Evolutionary conservation across 495 filamentous ascomycete genomes (phyloP), one percentile per base, ranked within the genome.

Genomic region (Podospora fimiseda): DNA sequence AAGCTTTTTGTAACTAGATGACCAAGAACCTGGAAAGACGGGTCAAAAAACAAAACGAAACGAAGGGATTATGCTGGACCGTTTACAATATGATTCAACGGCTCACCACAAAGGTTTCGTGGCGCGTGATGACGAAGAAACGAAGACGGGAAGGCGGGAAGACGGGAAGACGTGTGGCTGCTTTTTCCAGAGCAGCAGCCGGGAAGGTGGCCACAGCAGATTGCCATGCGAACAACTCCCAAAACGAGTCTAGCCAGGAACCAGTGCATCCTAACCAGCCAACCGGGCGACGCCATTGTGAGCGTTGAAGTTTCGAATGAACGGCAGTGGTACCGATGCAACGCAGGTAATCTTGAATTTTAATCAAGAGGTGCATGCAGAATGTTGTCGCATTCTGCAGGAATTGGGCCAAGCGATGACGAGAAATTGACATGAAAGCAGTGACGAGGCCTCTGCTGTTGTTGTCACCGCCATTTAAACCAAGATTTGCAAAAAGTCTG

Each of bases 201-300:
- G 20, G 16, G 16, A 9, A 23, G 37, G 14, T n/a, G n/a, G n/a
- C n/a, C n/a, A 30, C 13, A n/a, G 45, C 27, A 24, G 14, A 2
- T 15, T 18, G 36, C n/a, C 45, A 8, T 48, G n/a, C 24, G 33
- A 18, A 5, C 9, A 37, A 15, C 43, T 20, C 13, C 51, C 52
- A 24, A 37, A 48, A 21, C 9, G 16, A 38, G 45, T 33, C 22
- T 54, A 54, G 52, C 42, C 44, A 48, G 52, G 44, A 5, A 48
- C 52, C 43, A 11, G 27, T 11, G 27, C 27, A 33, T 33, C 27
- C 27, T 11, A 11, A 33, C 27, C 27, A 33, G 27, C 27, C 27
- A 33, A 33, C 27, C 27, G 27, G 27, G 27, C 27, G 11, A 33
- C 27, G 27, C 27, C 27, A 33, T 6, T 33, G 5, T 33, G 27